phyloP scores from a whole-genome alignment of 257 asterid species.

The Solanum neorickii region DNA sequence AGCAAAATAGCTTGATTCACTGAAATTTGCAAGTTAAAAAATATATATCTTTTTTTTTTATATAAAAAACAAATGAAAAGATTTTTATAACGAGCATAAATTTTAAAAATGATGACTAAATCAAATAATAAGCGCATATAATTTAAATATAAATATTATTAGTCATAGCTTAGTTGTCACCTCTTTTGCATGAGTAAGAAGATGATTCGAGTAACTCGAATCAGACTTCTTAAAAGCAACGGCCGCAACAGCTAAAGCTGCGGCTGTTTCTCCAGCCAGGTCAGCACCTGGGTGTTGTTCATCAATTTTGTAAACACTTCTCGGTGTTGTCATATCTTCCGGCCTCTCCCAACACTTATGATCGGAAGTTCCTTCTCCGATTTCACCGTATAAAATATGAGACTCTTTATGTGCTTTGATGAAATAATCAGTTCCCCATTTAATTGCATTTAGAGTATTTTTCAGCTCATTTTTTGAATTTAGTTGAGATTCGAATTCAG shows the following conservation, averaged over 20 bases:
- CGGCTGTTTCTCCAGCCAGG: conserved; percentile 62
- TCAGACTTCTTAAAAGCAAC: conserved; percentile 15
- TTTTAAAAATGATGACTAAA: not conserved
- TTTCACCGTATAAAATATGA: conserved; percentile 41
- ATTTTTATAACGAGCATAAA: not conserved
- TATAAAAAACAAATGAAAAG: no score
- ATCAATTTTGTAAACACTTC: conserved; percentile 25
- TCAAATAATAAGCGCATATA: not conserved
- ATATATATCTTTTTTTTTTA: no score
- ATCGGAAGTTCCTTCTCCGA: conserved; percentile 54
- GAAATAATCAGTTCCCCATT: conserved; percentile 67
- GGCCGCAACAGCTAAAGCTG: conserved; percentile 51
- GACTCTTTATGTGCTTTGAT: conserved; percentile 56
- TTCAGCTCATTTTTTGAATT: conserved; percentile 14
- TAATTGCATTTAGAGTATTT: conserved; percentile 27
- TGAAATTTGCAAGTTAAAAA: no score
- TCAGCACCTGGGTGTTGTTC: conserved; percentile 54
- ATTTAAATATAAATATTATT: not conserved
- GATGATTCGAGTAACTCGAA: conserved; percentile 18
- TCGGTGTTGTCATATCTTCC: conserved; percentile 60
- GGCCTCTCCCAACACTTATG: conserved; percentile 67
- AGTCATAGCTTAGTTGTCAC: not conserved
- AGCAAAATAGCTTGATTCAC: no score
- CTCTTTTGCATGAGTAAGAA: conserved; percentile 44
- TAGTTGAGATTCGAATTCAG: conserved; percentile 23